phyloP scores from a whole-genome alignment of 2,329 filamentous ascomycete species.

The Penicillium sp. region DNA sequence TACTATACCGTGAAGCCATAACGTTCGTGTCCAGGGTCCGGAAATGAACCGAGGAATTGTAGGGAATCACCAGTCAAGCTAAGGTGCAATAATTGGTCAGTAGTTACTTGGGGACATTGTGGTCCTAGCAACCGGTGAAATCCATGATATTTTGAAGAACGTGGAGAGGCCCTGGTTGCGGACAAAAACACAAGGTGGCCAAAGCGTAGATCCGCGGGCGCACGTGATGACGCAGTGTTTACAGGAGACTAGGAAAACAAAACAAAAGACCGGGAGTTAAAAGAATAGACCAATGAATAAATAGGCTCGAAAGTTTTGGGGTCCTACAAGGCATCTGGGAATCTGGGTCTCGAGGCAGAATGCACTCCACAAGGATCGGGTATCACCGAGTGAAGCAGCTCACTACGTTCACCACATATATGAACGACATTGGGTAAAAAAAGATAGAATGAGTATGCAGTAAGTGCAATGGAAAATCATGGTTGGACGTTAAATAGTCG shows the following conservation, averaged over 20 bases:
- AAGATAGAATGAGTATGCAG: neutral
- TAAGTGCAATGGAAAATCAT: neutral
- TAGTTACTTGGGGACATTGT: conserved; percentile 9
- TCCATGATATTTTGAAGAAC: neutral
- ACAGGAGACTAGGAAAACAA: neutral
- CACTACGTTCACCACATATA: neutral
- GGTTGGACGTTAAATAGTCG: neutral
- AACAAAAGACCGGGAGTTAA: neutral
- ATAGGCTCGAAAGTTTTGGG: neutral
- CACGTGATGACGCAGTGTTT: conserved; percentile 21
- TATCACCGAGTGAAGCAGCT: neutral
- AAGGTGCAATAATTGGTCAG: neutral
- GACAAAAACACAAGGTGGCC: conserved; percentile 26
- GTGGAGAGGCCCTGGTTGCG: conserved; percentile 12
- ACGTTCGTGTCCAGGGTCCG: conserved; percentile 6
- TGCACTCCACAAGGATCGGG: neutral
- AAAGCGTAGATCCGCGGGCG: conserved; percentile 17
- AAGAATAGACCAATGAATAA: neutral
- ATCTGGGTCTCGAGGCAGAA: neutral
- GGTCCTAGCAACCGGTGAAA: neutral
- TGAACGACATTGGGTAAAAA: no score
- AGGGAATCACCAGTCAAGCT: neutral
- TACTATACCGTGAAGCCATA: conserved; percentile 40
- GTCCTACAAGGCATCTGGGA: neutral
- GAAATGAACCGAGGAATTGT: conserved; percentile 2